These are phyloP conservation scores for Fraxinus sp. DNA, from an alignment of 305 asterid genomes.

Conservation along the genomic window DNA sequence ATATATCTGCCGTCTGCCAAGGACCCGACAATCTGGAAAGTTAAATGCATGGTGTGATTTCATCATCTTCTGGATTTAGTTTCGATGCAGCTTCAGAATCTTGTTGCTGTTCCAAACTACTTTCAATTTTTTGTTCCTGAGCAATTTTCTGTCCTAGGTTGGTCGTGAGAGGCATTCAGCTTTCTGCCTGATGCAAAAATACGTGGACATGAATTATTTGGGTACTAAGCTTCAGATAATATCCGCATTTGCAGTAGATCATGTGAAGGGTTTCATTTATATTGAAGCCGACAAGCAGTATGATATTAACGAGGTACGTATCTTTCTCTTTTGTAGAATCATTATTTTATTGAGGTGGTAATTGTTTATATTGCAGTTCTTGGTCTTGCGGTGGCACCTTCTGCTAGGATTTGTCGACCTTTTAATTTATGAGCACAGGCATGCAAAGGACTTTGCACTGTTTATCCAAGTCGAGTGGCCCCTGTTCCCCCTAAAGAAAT, in stretches of 20 bases:
- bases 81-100: not conserved
- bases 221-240: constrained; percentile 73
- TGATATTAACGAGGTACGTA: constrained; percentile 74
- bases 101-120: constrained; percentile 5
- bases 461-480: constrained; percentile 61
- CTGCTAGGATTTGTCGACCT: constrained; percentile 18
- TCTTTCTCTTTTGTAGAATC: constrained; percentile 19
- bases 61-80: constrained; percentile 4
- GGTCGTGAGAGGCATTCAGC: constrained; percentile 92
- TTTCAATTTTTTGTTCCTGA: constrained; percentile 21
- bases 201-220: constrained; percentile 55
- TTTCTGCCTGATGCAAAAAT: constrained; percentile 92
- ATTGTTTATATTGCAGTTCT: constrained; percentile 1
- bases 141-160: constrained; percentile 46
- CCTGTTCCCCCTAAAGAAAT: constrained; percentile 62
- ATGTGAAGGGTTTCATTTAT: constrained; percentile 70
- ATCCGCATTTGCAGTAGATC: constrained; percentile 85
- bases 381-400: not conserved
- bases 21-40: constrained; percentile 81
- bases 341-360: constrained; percentile 4
- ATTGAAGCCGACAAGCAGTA: constrained; percentile 79
- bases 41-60: constrained; percentile 81
- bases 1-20: constrained; percentile 42
- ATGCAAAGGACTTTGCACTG: constrained; percentile 66
- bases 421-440: constrained; percentile 52